A percentile compares a stretch with the other conserved stretches of the same genome.
These are phyloP conservation scores for Chloranthus sessilifolius DNA, from an alignment of 164 flowering plant genomes.

Conservation along the genomic window DNA sequence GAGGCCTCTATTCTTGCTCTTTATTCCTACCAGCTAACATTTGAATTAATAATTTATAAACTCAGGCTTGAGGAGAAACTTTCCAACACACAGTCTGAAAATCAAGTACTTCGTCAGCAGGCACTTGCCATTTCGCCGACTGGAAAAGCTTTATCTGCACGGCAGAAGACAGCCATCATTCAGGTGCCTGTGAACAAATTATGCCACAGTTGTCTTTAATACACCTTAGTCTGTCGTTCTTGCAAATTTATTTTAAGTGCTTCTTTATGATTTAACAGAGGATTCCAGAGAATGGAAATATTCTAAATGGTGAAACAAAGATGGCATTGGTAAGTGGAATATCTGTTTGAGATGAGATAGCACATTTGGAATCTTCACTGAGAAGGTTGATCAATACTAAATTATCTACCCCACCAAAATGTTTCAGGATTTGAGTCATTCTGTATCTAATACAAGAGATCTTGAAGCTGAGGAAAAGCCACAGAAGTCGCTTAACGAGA, in stretches of 20 bases:
- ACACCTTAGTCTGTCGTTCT: conserved; percentile 4
- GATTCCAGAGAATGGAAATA: conserved; percentile 70
- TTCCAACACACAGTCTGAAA: conserved; percentile 83
- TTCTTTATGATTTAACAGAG: conserved; percentile 48
- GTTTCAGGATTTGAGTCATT: conserved; percentile 50
- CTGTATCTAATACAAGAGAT: conserved; percentile 43
- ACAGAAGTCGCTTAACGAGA: conserved; percentile 85
- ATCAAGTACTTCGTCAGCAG: conserved; percentile 97
- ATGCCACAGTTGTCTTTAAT: not conserved
- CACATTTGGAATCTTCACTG: not conserved
- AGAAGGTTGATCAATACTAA: not conserved
- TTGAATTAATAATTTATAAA: not conserved
- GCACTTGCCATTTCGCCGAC: conserved; percentile 89
- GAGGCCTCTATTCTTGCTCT: not conserved
- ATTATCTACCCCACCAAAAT: not conserved
- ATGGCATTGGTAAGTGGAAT: conserved; percentile 34
- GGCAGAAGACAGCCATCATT: conserved; percentile 55
- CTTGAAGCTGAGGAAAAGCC: conserved; percentile 82
- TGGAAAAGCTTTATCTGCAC: conserved; percentile 54
- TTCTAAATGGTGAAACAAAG: conserved; percentile 66
- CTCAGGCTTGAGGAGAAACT: conserved; percentile 92
- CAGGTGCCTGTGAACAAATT: conserved; percentile 49
- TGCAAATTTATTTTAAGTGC: conserved; percentile 3
- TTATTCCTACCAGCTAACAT: not conserved
- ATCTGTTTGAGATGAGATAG: conserved; percentile 3